Base-by-base conservation (phyloP, 2,329 filamentous ascomycete genomes). In the Nemania diffusa region DNA sequence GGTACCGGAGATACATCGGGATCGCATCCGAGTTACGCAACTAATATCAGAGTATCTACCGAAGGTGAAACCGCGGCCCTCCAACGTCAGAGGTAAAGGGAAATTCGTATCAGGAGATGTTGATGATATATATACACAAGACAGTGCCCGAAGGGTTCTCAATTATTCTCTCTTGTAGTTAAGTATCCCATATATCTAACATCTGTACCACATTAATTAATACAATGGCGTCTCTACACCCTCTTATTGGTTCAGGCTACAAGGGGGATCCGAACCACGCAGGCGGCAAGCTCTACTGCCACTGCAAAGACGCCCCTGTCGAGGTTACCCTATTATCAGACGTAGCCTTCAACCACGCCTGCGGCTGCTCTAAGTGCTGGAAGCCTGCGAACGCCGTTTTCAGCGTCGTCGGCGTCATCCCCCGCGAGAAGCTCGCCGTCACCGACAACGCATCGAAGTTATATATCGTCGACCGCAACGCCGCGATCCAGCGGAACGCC, bases 301-400 rank as follows among this genome's bases (percentile, higher is more conserved):
- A 85, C 73, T 92, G 89, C 81, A 62, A 78, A 11, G 80, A 72
- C 69, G 77, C 84, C 76, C 85, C 84, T 27, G 86, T 91, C 66
- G 84, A 88, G 73, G 83, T 91, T 24, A 84, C 83, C 0, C 82
- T 91, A 44, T 77, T 73, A 65, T 81, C 84, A 75, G 87, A 91
- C 72, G 85, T 92, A 63, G 80, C 83, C 1, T 88, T 91, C 82
- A 91, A 92, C 82, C 90, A 92, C 79, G 88, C 87, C 62, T 91
- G 90, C 79, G 89, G 89, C 69, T 91, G 90, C 80, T 90, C 88
- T 62, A 90, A 91, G 78, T 91, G 90, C 84, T 92, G 88, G 88
- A 92, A 91, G 78, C 90, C 90, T 5, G 65, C 78, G 1, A 87
- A 87, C 32, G 83, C 88, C 0, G 84, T 91, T 68, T 91, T 92